phyloP scores from a whole-genome alignment of 2,329 filamentous ascomycete species.

The Xylariaceae sp. region DNA sequence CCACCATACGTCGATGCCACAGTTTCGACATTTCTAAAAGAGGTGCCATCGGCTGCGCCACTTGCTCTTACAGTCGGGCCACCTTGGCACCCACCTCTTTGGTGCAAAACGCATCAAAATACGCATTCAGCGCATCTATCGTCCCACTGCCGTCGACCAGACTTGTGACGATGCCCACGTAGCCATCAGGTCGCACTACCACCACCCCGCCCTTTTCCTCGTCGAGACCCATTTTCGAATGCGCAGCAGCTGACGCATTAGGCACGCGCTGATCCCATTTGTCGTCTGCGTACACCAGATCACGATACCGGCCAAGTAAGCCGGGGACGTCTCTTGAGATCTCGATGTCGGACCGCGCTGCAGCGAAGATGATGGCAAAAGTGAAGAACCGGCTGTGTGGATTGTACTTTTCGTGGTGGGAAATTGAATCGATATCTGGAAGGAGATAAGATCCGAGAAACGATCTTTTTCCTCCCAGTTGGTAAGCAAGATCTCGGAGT shows the following conservation, averaged over 20 bases:
- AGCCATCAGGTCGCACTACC: conserved; percentile 82
- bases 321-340: conserved; percentile 67
- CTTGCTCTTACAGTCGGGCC: conserved; percentile 34
- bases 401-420: conserved; percentile 77
- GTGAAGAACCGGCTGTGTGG: conserved; percentile 82
- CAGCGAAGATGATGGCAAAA: conserved; percentile 70
- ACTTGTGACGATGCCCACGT: conserved; percentile 72
- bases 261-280: conserved; percentile 68
- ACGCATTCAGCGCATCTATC: conserved; percentile 75
- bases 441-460: conserved; percentile 69
- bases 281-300: conserved; percentile 85
- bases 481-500: conserved; percentile 64
- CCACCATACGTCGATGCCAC: too few relatives aligned
- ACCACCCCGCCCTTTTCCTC: conserved; percentile 72
- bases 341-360: conserved; percentile 64
- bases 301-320: conserved; percentile 68
- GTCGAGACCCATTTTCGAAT: conserved; percentile 81
- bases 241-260: conserved; percentile 67
- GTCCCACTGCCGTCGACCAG: conserved; percentile 75
- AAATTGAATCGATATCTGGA: conserved; percentile 57
- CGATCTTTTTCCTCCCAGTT: conserved; percentile 61
- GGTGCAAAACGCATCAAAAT: conserved; percentile 70
- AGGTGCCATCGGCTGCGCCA: neutral
- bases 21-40: too few relatives aligned
- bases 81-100: conserved; percentile 48